Percentiles rank a stretch among this genome's conserved stretches.
Conservation (phyloP, 495 filamentous ascomycete genomes). For the Xylaria grammica region DNA sequence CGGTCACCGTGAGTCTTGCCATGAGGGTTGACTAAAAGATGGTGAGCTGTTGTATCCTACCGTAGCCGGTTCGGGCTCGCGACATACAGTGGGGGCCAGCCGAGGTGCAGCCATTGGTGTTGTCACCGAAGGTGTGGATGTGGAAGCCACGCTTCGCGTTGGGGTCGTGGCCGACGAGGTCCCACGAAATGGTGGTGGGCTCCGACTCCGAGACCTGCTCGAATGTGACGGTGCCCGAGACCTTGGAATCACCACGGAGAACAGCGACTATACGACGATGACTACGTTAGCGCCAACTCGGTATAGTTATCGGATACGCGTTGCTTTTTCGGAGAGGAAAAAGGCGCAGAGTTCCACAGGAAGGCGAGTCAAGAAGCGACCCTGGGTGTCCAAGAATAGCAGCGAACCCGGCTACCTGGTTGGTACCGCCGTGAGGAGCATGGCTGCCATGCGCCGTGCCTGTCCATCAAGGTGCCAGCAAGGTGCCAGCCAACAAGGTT, state of each 20-base stretch:
- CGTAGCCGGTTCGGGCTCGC: neutral
- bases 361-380: conserved; percentile 24
- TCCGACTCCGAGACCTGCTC: conserved; percentile 82
- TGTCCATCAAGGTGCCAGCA: conserved; percentile 9
- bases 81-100: conserved; percentile 92
- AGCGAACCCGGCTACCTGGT: conserved; percentile 14
- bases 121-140: conserved; percentile 98
- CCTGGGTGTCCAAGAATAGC: conserved; percentile 20
- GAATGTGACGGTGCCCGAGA: conserved; percentile 91
- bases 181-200: conserved; percentile 85
- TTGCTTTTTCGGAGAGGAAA: neutral
- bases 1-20: conserved; percentile 91
- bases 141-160: conserved; percentile 97
- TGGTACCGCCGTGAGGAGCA: neutral
- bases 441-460: conserved; percentile 21
- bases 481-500: conserved; percentile 26
- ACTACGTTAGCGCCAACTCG: conserved; percentile 39
- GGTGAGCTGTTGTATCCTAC: conserved; percentile 13
- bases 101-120: conserved; percentile 99
- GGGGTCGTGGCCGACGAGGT: conserved; percentile 90
- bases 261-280: conserved; percentile 72
- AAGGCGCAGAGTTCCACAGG: conserved; percentile 12
- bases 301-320: neutral
- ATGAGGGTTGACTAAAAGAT: conserved; percentile 85
- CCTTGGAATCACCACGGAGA: conserved; percentile 94